These are phyloP conservation scores for Oropetium thomaeum DNA, from an alignment of 176 grass and related monocot genomes.

Conservation along the genomic window DNA sequence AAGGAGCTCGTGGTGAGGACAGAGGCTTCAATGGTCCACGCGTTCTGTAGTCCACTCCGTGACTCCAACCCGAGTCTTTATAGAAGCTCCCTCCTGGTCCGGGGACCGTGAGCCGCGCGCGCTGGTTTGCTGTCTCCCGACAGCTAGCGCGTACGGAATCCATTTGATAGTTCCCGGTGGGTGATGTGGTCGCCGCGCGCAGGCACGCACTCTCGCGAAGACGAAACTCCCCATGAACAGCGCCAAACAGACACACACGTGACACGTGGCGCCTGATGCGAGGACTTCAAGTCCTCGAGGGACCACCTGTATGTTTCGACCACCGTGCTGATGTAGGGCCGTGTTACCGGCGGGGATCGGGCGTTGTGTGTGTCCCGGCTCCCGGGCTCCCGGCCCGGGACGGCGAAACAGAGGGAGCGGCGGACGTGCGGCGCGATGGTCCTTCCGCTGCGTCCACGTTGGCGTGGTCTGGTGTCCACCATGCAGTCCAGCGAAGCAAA, in stretches of 20 bases:
- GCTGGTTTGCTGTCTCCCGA: neutral
- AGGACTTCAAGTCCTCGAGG: neutral
- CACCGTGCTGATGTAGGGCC: neutral
- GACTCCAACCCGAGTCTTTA: constrained; percentile 23
- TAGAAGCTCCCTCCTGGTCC: constrained; percentile 8
- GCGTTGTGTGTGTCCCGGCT: no score
- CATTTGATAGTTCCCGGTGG: no score
- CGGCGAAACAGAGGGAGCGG: neutral
- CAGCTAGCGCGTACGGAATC: constrained; percentile 34
- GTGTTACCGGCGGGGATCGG: constrained; percentile 10
- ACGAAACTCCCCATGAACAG: neutral
- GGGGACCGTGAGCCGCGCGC: neutral
- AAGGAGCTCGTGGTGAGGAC: neutral
- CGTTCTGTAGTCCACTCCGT: neutral
- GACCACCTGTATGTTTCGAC: neutral
- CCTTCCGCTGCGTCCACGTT: neutral
- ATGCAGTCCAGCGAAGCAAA: no score
- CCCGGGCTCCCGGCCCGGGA: no score
- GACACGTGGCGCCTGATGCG: neutral
- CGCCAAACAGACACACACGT: neutral
- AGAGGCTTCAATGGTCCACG: neutral
- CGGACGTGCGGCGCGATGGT: neutral
- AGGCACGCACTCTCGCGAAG: no score
- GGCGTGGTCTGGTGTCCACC: neutral
- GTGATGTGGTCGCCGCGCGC: no score